These are phyloP conservation scores for Sporobolomyces pararoseus DNA, from an alignment of 768 basidiomycete genomes.

Conservation along the genomic window DNA sequence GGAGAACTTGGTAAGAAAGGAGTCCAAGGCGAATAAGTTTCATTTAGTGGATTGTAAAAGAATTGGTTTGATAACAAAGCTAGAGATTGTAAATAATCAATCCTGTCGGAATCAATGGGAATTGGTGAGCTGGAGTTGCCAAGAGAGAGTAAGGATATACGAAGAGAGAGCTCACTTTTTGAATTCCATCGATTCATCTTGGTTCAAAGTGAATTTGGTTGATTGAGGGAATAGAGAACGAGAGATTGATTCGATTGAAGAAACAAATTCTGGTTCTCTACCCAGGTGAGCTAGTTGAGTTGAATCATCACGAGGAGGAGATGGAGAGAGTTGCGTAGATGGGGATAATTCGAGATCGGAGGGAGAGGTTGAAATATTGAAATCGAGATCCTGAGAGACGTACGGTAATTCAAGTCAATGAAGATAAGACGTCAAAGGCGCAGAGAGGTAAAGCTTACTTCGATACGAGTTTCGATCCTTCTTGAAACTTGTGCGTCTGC, in stretches of 20 bases:
- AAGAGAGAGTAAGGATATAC: not conserved
- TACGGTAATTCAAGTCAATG: not conserved
- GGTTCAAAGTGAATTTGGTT: constrained; percentile 43
- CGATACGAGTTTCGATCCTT: constrained; percentile 5
- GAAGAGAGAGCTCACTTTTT: constrained; percentile 15
- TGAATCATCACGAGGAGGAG: constrained; percentile 14
- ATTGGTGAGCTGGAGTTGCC: not conserved
- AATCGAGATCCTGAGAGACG: constrained; percentile 58
- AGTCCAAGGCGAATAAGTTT: constrained; percentile 47
- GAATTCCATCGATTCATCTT: constrained; percentile 27
- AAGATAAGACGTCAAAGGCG: not conserved
- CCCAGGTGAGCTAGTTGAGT: constrained; percentile 53
- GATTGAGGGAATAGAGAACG: constrained; percentile 42
- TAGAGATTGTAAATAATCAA: constrained; percentile 51
- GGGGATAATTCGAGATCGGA: not conserved
- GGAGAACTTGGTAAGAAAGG: constrained; percentile 54
- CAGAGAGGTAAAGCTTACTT: constrained; percentile 1
- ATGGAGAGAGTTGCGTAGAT: not conserved
- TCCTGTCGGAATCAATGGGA: too few relatives aligned
- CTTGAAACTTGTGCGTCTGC: constrained; percentile 22
- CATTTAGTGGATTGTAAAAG: constrained; percentile 55
- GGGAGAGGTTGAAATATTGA: constrained; percentile 51
- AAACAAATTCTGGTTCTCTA: constrained; percentile 54
- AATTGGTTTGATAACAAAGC: constrained; percentile 55
- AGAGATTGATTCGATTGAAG: constrained; percentile 41